Percentiles rank a stretch among this genome's conserved stretches.
Conservation (phyloP, 2,329 filamentous ascomycete species). For the Tetracladium maxilliforme region DNA sequence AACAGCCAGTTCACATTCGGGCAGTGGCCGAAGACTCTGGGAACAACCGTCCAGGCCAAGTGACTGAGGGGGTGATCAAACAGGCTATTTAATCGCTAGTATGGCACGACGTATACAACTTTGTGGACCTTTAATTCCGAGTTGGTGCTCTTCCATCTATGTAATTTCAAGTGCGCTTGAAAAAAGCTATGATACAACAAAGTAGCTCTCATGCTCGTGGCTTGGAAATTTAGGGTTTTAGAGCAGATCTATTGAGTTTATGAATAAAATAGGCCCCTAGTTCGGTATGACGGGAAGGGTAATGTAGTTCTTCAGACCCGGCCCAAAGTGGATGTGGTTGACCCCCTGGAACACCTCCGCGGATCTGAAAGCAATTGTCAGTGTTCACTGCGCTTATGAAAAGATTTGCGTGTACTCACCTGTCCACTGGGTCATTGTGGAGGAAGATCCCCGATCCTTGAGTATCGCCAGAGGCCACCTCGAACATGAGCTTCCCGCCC, state of each 20-base stretch:
- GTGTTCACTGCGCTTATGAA: neutral
- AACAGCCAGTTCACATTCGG: conserved; percentile 45
- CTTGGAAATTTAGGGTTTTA: no score
- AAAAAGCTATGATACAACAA: no score
- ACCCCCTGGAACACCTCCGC: conserved; percentile 25
- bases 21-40: conserved; percentile 11
- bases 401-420: conserved; percentile 13
- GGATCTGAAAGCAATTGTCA: conserved; percentile 10
- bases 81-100: no score
- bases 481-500: conserved; percentile 37
- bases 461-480: conserved; percentile 40
- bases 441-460: conserved; percentile 42
- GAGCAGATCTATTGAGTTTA: no score
- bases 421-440: conserved; percentile 32
- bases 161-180: no score
- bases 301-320: conserved; percentile 31
- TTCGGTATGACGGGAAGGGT: conserved; percentile 34
- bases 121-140: no score
- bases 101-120: no score
- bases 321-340: conserved; percentile 38
- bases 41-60: neutral
- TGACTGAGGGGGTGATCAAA: no score
- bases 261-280: no score
- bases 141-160: no score
- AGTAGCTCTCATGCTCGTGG: no score